phyloP scores from a whole-genome alignment of 768 basidiomycete species.

The Auricularia sp. region DNA sequence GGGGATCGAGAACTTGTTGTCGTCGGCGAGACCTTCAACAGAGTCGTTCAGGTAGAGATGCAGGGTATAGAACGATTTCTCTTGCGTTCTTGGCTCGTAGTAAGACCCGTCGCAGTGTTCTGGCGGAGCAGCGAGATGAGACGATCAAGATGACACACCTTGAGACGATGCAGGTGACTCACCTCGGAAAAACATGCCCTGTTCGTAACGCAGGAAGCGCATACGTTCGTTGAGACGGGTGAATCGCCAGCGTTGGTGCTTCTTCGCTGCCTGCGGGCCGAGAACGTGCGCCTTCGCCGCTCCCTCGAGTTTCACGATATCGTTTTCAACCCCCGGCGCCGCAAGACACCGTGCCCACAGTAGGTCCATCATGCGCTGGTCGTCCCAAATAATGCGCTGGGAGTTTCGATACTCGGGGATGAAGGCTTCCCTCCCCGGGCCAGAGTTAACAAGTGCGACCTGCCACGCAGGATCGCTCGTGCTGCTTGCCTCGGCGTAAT shows the following conservation, averaged over 20 bases:
- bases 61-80: slow-evolving; percentile 6
- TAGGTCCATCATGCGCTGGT: slow-evolving; percentile 4
- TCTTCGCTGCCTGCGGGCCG: background rate
- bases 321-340: background rate
- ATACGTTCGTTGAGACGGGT: slow-evolving; percentile 6
- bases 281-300: background rate
- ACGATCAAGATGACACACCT: background rate
- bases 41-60: slow-evolving; percentile 8
- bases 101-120: slow-evolving; percentile 8
- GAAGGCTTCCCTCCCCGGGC: background rate
- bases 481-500: slow-evolving; percentile 1
- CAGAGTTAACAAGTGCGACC: slow-evolving; percentile 4
- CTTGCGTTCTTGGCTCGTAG: background rate
- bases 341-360: slow-evolving; percentile 3
- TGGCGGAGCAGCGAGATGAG: background rate
- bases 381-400: slow-evolving; percentile 8
- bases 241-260: background rate
- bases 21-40: background rate
- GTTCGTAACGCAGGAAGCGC: slow-evolving; percentile 6
- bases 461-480: background rate
- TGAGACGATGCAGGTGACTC: background rate
- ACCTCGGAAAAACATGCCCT: slow-evolving; percentile 7
- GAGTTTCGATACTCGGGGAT: slow-evolving; percentile 6
- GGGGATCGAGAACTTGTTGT: background rate
- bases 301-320: background rate